phyloP scores from a whole-genome alignment of 1,284 basidiomycete species.

The Fomitopsis pinicola region DNA sequence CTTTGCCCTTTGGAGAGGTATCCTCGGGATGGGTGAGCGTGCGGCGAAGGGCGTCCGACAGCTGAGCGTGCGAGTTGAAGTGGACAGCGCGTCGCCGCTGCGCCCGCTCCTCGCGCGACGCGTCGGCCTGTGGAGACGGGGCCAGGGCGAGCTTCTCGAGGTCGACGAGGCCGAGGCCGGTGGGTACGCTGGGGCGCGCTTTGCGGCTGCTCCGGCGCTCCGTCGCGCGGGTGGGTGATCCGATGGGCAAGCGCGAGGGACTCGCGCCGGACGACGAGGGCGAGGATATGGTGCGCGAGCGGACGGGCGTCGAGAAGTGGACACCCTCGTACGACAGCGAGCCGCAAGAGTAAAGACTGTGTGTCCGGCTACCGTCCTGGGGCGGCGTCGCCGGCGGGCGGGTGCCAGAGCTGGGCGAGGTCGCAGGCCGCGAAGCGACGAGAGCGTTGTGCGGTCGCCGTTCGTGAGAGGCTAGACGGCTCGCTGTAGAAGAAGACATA shows the following conservation, averaged over 20 bases:
- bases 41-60: slow-evolving; percentile 3
- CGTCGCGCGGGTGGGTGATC: background rate
- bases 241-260: slow-evolving; percentile 6
- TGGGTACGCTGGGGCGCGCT: background rate
- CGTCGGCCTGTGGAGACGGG: slow-evolving; percentile 3
- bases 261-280: background rate
- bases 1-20: background rate
- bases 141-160: slow-evolving; percentile 2
- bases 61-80: slow-evolving; percentile 7
- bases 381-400: slow-evolving; percentile 2
- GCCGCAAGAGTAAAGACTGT: background rate
- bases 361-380: background rate
- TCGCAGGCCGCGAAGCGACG: background rate
- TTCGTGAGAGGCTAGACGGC: background rate
- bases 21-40: background rate
- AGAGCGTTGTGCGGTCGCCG: background rate
- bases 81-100: slow-evolving; percentile 5
- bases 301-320: slow-evolving; percentile 4
- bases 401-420: background rate
- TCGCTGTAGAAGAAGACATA: background rate
- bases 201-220: background rate
- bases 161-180: slow-evolving; percentile 4
- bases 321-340: slow-evolving; percentile 5
- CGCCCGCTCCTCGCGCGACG: slow-evolving; percentile 6
- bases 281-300: slow-evolving; percentile 1